phyloP scores from a whole-genome alignment of 768 basidiomycete species.

The Phallus indusiatus region DNA sequence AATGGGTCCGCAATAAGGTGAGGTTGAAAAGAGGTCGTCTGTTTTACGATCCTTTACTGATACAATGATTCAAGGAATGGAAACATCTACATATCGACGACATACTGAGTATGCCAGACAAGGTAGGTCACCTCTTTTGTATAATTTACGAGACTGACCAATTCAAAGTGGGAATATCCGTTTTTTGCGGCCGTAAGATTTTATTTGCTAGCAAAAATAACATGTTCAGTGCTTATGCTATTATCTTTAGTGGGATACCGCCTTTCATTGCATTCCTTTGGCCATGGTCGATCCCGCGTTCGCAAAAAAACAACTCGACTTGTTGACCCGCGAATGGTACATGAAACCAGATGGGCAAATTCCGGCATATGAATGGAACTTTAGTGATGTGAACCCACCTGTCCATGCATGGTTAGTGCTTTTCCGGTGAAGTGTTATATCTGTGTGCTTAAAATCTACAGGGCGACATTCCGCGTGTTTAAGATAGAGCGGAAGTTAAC shows the following conservation, averaged over 20 bases:
- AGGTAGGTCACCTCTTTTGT: conserved; percentile 38
- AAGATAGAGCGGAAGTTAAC: conserved; percentile 97
- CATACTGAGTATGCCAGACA: conserved; percentile 98
- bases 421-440: neutral
- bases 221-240: neutral
- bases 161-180: conserved; percentile 79
- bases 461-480: conserved; percentile 97
- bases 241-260: conserved; percentile 64
- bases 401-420: conserved; percentile 84
- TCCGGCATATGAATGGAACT: conserved; percentile 99
- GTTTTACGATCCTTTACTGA: neutral
- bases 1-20: conserved; percentile 75
- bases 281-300: conserved; percentile 93
- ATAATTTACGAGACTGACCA: conserved; percentile 3
- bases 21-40: neutral
- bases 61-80: conserved; percentile 59
- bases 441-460: conserved; percentile 16
- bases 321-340: conserved; percentile 98
- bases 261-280: conserved; percentile 98
- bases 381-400: conserved; percentile 95
- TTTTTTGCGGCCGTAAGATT: conserved; percentile 79
- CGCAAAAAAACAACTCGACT: conserved; percentile 94
- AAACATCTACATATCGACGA: conserved; percentile 92
- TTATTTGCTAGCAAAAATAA: neutral
- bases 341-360: conserved; percentile 99